phyloP scores from a whole-genome alignment of 2,329 filamentous ascomycete genomes.

The Rutstroemia sp. region DNA sequence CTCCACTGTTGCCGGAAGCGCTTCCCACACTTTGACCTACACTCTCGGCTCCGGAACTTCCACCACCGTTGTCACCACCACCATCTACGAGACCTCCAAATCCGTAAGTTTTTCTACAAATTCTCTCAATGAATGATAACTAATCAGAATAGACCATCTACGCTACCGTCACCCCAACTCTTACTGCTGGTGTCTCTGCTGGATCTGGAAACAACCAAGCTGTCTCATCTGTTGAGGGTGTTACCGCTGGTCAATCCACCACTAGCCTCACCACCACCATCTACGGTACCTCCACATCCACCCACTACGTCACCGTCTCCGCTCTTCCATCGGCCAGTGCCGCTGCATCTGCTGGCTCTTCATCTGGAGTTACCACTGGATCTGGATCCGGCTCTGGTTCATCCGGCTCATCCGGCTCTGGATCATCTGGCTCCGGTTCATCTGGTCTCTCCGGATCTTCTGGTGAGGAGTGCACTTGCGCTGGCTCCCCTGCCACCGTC shows the following conservation, averaged over 20 bases:
- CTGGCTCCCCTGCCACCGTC: constrained; percentile 16
- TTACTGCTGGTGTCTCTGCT: not conserved
- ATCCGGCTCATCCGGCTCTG: not conserved
- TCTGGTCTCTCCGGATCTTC: constrained; percentile 4
- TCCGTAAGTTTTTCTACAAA: not conserved
- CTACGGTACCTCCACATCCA: constrained; percentile 16
- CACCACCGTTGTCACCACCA: constrained; percentile 39
- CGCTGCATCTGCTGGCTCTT: constrained; percentile 2
- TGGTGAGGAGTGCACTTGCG: constrained; percentile 6
- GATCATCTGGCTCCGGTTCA: not conserved
- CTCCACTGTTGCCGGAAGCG: not conserved
- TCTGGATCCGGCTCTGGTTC: constrained; percentile 2
- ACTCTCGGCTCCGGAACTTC: constrained; percentile 34
- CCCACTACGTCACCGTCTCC: constrained; percentile 19
- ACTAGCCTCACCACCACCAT: constrained; percentile 14
- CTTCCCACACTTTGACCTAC: constrained; percentile 30
- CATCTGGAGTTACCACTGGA: constrained; percentile 1
- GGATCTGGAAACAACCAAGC: not conserved
- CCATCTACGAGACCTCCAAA: constrained; percentile 34
- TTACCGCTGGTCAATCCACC: not conserved
- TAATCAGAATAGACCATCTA: constrained; percentile 14
- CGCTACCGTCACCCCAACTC: constrained; percentile 14
- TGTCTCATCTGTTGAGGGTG: not conserved
- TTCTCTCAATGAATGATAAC: no score
- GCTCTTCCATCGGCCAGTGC: not conserved